These are phyloP conservation scores for Aspergillus amoenus DNA, from an alignment of 2,329 filamentous ascomycete species.

Conservation along the genomic window DNA sequence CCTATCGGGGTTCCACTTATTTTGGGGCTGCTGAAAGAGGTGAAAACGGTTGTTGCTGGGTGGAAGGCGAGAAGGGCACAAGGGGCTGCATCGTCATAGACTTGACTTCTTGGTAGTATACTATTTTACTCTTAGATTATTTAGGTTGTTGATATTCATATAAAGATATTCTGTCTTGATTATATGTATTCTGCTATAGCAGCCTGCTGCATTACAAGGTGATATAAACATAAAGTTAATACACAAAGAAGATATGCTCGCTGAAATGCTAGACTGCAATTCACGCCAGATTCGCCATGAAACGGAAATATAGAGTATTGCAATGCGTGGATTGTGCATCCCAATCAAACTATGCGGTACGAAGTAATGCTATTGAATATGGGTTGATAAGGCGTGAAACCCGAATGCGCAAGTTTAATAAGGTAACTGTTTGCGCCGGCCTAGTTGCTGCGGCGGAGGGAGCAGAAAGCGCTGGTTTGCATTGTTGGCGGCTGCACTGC, in stretches of 20 bases:
- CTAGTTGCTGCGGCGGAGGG: slow-evolving; percentile 1
- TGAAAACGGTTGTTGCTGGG: slow-evolving; percentile 54
- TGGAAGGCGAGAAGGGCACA: slow-evolving; percentile 28
- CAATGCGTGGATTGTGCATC: neutral
- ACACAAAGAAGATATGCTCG: too few species aligned
- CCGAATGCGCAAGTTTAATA: neutral
- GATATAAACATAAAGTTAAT: too few species aligned
- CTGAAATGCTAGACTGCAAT: neutral
- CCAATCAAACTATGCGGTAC: neutral
- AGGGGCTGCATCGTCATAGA: neutral
- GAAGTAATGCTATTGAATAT: neutral
- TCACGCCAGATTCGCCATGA: neutral
- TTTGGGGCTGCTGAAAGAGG: slow-evolving; percentile 78
- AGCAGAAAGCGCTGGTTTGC: slow-evolving; percentile 4
- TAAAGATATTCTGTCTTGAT: neutral
- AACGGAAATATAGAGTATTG: neutral
- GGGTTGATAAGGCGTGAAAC: too few species aligned
- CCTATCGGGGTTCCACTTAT: slow-evolving; percentile 87
- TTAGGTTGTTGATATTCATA: neutral
- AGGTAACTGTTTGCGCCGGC: neutral
- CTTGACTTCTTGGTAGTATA: slow-evolving; percentile 1
- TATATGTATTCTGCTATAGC: neutral
- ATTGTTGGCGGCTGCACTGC: neutral
- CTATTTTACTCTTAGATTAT: neutral
- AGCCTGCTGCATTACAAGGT: neutral